Evolutionary conservation across 805 yeast genomes (phyloP).

Genomic region (Yamadazyma insecticola): DNA sequence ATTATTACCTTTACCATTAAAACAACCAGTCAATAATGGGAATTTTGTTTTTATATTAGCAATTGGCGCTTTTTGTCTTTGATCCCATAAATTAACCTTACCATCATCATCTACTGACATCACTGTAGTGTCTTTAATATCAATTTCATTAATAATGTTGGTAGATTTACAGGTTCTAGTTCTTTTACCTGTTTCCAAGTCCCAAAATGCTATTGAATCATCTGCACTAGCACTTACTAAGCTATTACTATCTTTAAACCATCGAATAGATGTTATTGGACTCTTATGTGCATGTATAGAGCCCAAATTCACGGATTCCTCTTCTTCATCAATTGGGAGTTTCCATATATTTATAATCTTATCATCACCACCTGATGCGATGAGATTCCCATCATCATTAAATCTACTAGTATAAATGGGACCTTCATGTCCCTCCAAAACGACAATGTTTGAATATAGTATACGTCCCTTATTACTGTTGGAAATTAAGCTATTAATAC

Average conservation of each 20-base stretch:
- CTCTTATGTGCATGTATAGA: slow-evolving; percentile 53
- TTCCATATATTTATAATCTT: slow-evolving; percentile 45
- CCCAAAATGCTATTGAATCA: slow-evolving; percentile 58
- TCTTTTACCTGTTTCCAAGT: slow-evolving; percentile 51
- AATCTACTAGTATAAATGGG: slow-evolving; percentile 51
- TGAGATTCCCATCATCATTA: slow-evolving; percentile 43
- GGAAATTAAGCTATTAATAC: background rate
- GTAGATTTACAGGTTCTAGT: slow-evolving; percentile 40
- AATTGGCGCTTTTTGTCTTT: slow-evolving; percentile 45
- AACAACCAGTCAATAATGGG: slow-evolving; percentile 51
- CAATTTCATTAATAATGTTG: slow-evolving; percentile 53
- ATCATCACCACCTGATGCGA: slow-evolving; percentile 66
- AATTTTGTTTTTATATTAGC: slow-evolving; percentile 40
- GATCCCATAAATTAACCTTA: slow-evolving; percentile 57
- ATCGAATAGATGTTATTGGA: slow-evolving; percentile 57
- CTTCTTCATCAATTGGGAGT: slow-evolving; percentile 25
- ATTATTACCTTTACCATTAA: slow-evolving; percentile 33
- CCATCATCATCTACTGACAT: slow-evolving; percentile 68
- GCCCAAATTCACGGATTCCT: slow-evolving; percentile 37
- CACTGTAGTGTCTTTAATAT: slow-evolving; percentile 26
- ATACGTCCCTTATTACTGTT: slow-evolving; percentile 6
- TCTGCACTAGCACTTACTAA: slow-evolving; percentile 57
- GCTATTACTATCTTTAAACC: slow-evolving; percentile 43
- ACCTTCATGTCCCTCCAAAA: slow-evolving; percentile 44
- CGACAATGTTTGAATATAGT: slow-evolving; percentile 26